phyloP scores from a whole-genome alignment of 139 green algal genomes.

The Gonium pectorale region DNA sequence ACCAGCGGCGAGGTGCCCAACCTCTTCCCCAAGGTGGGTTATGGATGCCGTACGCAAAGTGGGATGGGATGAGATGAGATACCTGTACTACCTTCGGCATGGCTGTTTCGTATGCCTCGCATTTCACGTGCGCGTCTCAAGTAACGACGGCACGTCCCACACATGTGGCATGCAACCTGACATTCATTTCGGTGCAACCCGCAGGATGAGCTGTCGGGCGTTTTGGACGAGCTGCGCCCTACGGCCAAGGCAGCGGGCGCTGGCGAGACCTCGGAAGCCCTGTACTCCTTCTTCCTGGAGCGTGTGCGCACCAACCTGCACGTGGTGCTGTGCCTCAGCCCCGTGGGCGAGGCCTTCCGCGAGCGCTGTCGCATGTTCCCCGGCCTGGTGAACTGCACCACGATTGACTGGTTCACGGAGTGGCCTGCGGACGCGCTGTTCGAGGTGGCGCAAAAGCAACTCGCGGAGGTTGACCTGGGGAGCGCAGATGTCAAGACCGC shows the following conservation, averaged over 20 bases:
- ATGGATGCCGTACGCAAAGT: not conserved
- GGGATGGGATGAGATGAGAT: not conserved
- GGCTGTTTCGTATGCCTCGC: too few relatives aligned
- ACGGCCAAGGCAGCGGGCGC: constrained; percentile 68
- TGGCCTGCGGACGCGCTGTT: constrained; percentile 83
- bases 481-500: constrained; percentile 67
- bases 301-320: constrained; percentile 84
- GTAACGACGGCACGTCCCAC: too few relatives aligned
- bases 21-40: constrained; percentile 67
- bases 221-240: constrained; percentile 81
- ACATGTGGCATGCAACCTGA: too few relatives aligned
- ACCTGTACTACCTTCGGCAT: too few relatives aligned
- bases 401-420: constrained; percentile 91
- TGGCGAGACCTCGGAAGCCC: constrained; percentile 73
- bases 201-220: constrained; percentile 77
- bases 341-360: constrained; percentile 84
- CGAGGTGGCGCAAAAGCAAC: constrained; percentile 77
- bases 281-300: constrained; percentile 85
- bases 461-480: constrained; percentile 67
- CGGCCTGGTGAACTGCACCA: constrained; percentile 88
- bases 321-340: constrained; percentile 85
- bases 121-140: too few relatives aligned
- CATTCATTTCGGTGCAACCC: not conserved
- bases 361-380: constrained; percentile 84
- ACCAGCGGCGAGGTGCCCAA: constrained; percentile 82